Percentiles rank a stretch among this genome's conserved stretches.
Evolutionary conservation across 441 rosid genomes (phyloP).

Genomic region (Erodium texanum): DNA sequence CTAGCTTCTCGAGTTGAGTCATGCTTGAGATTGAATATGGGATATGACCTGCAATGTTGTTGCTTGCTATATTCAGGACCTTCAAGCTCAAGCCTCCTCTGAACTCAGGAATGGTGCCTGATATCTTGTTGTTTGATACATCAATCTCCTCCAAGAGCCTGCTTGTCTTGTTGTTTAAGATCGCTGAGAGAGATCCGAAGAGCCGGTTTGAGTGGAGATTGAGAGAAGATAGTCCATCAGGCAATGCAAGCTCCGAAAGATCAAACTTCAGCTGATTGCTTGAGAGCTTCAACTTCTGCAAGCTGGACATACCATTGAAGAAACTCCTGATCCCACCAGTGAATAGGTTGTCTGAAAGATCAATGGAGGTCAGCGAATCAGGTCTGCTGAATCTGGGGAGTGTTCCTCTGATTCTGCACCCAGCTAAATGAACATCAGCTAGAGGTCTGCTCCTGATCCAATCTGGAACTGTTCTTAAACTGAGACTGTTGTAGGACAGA

Average conservation of each 20-base stretch:
- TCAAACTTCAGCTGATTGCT: constrained; percentile 41
- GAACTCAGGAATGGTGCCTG: constrained; percentile 66
- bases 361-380: constrained; percentile 50
- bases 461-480: constrained; percentile 54
- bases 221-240: too few relatives aligned
- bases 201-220: constrained; percentile 9
- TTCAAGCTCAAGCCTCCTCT: constrained; percentile 50
- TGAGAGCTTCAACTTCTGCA: constrained; percentile 61
- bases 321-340: constrained; percentile 48
- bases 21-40: constrained; percentile 77
- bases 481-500: constrained; percentile 70
- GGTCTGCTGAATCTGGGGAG: constrained; percentile 60
- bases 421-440: constrained; percentile 66
- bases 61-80: constrained; percentile 64
- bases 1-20: constrained; percentile 52
- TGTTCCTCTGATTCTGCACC: constrained; percentile 59
- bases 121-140: constrained; percentile 56
- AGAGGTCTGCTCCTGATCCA: constrained; percentile 61
- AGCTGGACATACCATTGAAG: constrained; percentile 44
- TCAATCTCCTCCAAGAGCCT: constrained; percentile 56
- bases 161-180: constrained; percentile 65
- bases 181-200: constrained; percentile 32
- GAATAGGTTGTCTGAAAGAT: constrained; percentile 65
- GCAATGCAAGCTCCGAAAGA: too few relatives aligned
- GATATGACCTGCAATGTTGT: constrained; percentile 59